Conservation (phyloP, 441 rosid genomes). For the Arabidopsis hybrid region DNA sequence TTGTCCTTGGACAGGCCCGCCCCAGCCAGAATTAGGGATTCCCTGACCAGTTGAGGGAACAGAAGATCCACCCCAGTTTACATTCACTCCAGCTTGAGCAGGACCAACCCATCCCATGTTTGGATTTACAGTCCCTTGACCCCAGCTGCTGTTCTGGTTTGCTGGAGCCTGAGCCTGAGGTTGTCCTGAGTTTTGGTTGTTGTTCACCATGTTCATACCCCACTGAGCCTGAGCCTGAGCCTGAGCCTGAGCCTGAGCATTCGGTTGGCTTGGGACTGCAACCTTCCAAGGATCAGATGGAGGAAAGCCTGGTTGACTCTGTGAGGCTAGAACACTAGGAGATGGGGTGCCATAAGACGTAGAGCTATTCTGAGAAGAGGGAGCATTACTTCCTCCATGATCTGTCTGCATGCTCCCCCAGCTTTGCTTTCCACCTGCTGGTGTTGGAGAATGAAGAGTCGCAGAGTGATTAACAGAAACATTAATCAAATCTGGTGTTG, state of each 20-base stretch:
- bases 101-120: constrained; percentile 68
- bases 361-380: constrained; percentile 50
- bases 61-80: constrained; percentile 56
- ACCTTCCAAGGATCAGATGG: constrained; percentile 77
- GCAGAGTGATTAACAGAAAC: constrained; percentile 50
- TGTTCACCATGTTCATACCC: constrained; percentile 54
- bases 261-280: constrained; percentile 57
- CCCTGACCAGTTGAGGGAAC: constrained; percentile 51
- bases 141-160: constrained; percentile 59
- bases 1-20: constrained; percentile 62
- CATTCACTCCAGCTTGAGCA: constrained; percentile 57
- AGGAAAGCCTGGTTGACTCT: constrained; percentile 49
- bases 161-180: constrained; percentile 48
- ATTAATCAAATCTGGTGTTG: constrained; percentile 54
- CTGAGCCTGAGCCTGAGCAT: constrained; percentile 49
- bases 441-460: constrained; percentile 48
- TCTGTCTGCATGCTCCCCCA: constrained; percentile 55
- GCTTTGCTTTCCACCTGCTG: constrained; percentile 52
- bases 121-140: constrained; percentile 58
- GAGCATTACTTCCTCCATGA: constrained; percentile 54
- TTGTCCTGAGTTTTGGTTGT: constrained; percentile 47
- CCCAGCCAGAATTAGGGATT: constrained; percentile 59
- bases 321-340: constrained; percentile 50
- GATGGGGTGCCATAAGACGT: constrained; percentile 49
- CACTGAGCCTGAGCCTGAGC: constrained; percentile 54